Conservation (phyloP, 2,329 filamentous ascomycete genomes). For the Elsinoe ampelina region DNA sequence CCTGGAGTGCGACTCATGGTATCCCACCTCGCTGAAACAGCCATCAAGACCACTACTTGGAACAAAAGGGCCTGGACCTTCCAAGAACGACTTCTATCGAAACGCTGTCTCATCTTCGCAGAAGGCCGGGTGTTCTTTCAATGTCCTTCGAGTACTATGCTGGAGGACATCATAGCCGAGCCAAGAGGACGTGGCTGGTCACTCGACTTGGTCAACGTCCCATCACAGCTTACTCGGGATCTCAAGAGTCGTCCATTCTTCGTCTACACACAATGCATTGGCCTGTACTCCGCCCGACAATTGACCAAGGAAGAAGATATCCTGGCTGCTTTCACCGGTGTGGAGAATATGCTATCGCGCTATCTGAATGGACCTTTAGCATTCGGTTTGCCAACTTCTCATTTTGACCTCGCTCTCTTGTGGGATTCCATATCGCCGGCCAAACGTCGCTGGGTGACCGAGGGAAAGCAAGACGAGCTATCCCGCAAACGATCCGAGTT, state of each 20-base stretch:
- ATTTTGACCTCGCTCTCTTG: slow-evolving; percentile 30
- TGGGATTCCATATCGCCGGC: slow-evolving; percentile 21
- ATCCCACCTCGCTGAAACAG: slow-evolving; percentile 19
- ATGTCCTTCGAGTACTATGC: slow-evolving; percentile 21
- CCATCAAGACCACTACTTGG: slow-evolving; percentile 25
- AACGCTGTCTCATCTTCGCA: slow-evolving; percentile 30
- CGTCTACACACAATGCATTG: slow-evolving; percentile 27
- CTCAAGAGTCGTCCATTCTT: slow-evolving; percentile 22
- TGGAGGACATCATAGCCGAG: slow-evolving; percentile 26
- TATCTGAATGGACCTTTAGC: slow-evolving; percentile 22
- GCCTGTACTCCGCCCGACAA: slow-evolving; percentile 24
- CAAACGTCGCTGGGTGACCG: background rate
- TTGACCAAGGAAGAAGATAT: slow-evolving; percentile 25
- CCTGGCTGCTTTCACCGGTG: slow-evolving; percentile 28
- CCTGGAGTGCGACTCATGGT: slow-evolving; percentile 20
- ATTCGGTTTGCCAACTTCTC: slow-evolving; percentile 27
- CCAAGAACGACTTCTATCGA: slow-evolving; percentile 31
- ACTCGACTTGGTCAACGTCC: slow-evolving; percentile 24
- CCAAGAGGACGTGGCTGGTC: slow-evolving; percentile 22
- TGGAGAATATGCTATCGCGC: slow-evolving; percentile 22
- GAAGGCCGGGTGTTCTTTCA: slow-evolving; percentile 27
- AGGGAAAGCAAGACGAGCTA: background rate
- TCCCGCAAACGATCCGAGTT: slow-evolving; percentile 19
- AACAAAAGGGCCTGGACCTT: slow-evolving; percentile 33
- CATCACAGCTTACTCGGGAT: slow-evolving; percentile 23